These are phyloP conservation scores for Russula foetens DNA, from an alignment of 768 basidiomycete genomes.

Conservation along the genomic window DNA sequence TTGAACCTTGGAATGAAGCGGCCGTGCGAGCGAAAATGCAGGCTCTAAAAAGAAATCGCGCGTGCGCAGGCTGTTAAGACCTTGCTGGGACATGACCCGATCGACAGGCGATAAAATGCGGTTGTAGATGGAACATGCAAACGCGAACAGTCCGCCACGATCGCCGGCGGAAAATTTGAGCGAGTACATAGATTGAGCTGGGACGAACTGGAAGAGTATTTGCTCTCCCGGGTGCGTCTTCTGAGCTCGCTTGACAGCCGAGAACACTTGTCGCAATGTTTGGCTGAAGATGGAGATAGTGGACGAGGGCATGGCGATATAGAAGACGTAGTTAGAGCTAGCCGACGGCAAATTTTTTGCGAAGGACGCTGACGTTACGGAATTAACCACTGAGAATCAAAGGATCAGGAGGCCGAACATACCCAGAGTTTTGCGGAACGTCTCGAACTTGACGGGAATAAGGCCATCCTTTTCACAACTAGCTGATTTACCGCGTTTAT, in stretches of 20 bases:
- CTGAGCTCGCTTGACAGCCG: constrained; percentile 48
- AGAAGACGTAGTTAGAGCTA: constrained; percentile 47
- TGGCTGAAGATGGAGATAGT: constrained; percentile 58
- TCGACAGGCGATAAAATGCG: constrained; percentile 54
- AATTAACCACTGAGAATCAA: background rate
- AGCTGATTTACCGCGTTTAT: constrained; percentile 44
- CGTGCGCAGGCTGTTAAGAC: constrained; percentile 32
- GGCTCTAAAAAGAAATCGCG: constrained; percentile 56
- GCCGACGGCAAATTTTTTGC: constrained; percentile 32
- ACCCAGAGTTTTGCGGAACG: constrained; percentile 63
- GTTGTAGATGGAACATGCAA: constrained; percentile 65
- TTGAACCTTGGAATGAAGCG: constrained; percentile 29
- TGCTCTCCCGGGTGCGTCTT: constrained; percentile 40
- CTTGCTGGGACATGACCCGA: constrained; percentile 48
- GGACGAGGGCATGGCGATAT: constrained; percentile 54
- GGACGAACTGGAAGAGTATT: constrained; percentile 65
- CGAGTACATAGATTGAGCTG: constrained; percentile 50
- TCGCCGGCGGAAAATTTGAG: constrained; percentile 38
- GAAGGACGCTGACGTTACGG: constrained; percentile 38
- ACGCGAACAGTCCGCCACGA: constrained; percentile 36
- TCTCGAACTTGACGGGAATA: constrained; percentile 56
- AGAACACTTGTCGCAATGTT: constrained; percentile 60
- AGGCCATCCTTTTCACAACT: constrained; percentile 47
- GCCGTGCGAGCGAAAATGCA: constrained; percentile 53
- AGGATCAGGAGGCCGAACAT: constrained; percentile 15